A percentile compares a stretch with the other conserved stretches of the same genome.
These are phyloP conservation scores for Cadophora sp. DNA, from an alignment of 2,329 filamentous ascomycete genomes.

Conservation along the genomic window DNA sequence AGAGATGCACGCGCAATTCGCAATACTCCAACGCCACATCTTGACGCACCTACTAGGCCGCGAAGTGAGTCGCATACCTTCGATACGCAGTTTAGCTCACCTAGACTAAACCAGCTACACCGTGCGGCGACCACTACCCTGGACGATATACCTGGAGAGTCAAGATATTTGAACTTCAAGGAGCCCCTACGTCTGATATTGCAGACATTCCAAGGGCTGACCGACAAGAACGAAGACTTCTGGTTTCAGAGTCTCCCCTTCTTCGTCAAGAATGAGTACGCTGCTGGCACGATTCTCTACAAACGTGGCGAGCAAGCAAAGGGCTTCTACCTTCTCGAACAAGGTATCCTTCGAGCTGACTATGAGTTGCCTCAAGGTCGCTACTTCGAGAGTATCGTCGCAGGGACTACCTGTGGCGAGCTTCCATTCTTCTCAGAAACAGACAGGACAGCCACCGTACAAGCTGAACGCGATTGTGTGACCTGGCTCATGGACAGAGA, in stretches of 20 bases:
- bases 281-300: slow-evolving; percentile 77
- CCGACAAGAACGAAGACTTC: slow-evolving; percentile 88
- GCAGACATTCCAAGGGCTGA: slow-evolving; percentile 92
- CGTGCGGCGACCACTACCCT: slow-evolving; percentile 80
- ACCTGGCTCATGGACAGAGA: slow-evolving; percentile 80
- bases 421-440: slow-evolving; percentile 96
- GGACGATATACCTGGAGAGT: slow-evolving; percentile 64
- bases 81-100: slow-evolving; percentile 73
- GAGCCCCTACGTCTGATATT: slow-evolving; percentile 91
- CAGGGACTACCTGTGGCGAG: slow-evolving; percentile 94
- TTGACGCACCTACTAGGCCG: slow-evolving; percentile 36
- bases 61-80: slow-evolving; percentile 47
- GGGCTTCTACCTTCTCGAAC: slow-evolving; percentile 90
- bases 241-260: slow-evolving; percentile 84
- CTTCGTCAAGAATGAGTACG: slow-evolving; percentile 73
- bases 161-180: slow-evolving; percentile 83
- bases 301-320: slow-evolving; percentile 76
- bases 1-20: slow-evolving; percentile 63
- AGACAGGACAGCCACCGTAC: slow-evolving; percentile 82
- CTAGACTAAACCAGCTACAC: slow-evolving; percentile 78
- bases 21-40: slow-evolving; percentile 46
- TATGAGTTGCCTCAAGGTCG: slow-evolving; percentile 90
- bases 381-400: slow-evolving; percentile 90
- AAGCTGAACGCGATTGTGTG: slow-evolving; percentile 81
- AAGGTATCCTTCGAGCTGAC: slow-evolving; percentile 86